Conservation (phyloP, 148 eudicot species). For the Amaranthus palmeri region DNA sequence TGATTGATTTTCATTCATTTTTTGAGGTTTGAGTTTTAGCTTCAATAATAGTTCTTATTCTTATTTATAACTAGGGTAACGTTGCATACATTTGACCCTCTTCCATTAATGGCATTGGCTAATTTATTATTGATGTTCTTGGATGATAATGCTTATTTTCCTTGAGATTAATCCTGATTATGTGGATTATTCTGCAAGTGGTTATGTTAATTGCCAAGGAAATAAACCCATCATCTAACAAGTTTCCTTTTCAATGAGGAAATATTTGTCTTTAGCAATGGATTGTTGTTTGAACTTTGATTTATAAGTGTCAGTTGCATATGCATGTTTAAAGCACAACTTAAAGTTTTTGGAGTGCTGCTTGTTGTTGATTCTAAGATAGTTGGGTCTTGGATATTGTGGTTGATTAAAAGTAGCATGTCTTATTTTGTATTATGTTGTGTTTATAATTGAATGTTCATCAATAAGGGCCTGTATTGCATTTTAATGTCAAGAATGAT, state of each 20-base stretch:
- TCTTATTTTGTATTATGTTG: too few species aligned
- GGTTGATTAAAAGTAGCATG: too few species aligned
- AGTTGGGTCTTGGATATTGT: too few species aligned
- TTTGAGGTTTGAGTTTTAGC: constrained; percentile 14
- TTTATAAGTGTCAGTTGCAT: background rate
- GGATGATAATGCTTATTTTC: background rate
- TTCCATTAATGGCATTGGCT: too few species aligned
- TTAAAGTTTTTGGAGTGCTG: background rate
- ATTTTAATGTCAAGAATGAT: too few species aligned
- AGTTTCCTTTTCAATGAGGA: constrained; percentile 10
- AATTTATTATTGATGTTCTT: too few species aligned
- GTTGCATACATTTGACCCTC: too few species aligned
- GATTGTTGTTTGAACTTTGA: background rate
- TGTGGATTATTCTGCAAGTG: constrained; percentile 1
- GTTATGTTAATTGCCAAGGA: background rate
- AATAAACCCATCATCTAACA: background rate
- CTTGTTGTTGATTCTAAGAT: background rate
- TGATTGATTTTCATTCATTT: constrained; percentile 33
- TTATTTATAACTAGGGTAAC: too few species aligned
- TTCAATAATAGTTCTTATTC: background rate
- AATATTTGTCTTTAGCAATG: background rate
- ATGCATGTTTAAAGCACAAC: background rate
- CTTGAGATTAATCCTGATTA: background rate
- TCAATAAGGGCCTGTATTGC: too few species aligned
- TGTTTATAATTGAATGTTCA: too few species aligned